These are phyloP conservation scores for Pseudocercospora cruenta DNA, from an alignment of 2,329 filamentous ascomycete species.

Conservation along the genomic window DNA sequence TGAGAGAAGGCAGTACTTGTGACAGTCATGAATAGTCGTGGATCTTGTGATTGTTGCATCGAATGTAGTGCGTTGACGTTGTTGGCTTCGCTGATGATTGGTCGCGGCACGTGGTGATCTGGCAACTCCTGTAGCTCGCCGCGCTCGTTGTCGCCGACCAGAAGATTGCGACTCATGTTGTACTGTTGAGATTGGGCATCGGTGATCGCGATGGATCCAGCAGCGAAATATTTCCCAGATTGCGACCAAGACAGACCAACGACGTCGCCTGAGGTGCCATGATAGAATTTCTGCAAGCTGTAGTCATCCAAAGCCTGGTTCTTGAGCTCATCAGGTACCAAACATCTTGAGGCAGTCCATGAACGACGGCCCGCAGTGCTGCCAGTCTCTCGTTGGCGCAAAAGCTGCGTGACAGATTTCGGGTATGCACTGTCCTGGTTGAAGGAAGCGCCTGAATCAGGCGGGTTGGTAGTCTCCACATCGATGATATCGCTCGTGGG, in stretches of 20 bases:
- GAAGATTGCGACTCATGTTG: slow-evolving; percentile 61
- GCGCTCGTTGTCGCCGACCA: slow-evolving; percentile 53
- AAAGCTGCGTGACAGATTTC: slow-evolving; percentile 24
- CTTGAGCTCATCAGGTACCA: slow-evolving; percentile 32
- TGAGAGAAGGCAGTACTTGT: slow-evolving; percentile 57
- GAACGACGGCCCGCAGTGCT: slow-evolving; percentile 18
- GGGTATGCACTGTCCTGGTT: slow-evolving; percentile 27
- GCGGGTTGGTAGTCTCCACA: not conserved
- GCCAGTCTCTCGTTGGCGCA: slow-evolving; percentile 37
- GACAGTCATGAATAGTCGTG: slow-evolving; percentile 60
- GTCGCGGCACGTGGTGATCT: slow-evolving; percentile 54
- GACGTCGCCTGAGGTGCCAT: slow-evolving; percentile 63
- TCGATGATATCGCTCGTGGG: not conserved
- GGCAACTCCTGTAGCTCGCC: slow-evolving; percentile 56
- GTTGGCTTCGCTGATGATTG: slow-evolving; percentile 40
- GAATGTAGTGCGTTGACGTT: slow-evolving; percentile 49
- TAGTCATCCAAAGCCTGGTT: slow-evolving; percentile 46
- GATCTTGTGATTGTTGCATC: slow-evolving; percentile 55
- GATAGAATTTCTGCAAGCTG: slow-evolving; percentile 53
- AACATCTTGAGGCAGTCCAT: slow-evolving; percentile 19
- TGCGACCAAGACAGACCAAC: slow-evolving; percentile 60
- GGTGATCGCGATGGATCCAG: slow-evolving; percentile 59
- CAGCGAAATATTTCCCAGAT: slow-evolving; percentile 58
- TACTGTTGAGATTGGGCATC: slow-evolving; percentile 63
- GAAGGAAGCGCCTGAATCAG: not conserved